phyloP scores from a whole-genome alignment of 495 filamentous ascomycete genomes.

The Cladorrhinum samala region DNA sequence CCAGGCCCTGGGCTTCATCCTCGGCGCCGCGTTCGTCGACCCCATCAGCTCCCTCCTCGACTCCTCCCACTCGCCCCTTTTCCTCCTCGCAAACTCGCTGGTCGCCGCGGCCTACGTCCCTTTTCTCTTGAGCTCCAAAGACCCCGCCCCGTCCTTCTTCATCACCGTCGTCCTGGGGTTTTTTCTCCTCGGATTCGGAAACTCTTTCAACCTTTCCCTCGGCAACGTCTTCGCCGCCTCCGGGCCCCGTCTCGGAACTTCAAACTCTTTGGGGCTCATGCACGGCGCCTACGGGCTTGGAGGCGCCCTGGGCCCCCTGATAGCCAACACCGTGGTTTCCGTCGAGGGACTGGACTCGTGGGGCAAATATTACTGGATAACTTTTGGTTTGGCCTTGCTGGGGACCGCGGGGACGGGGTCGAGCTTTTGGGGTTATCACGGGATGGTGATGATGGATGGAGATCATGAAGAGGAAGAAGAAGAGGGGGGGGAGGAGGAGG shows the following conservation, averaged over 20 bases:
- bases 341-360: conserved; percentile 40
- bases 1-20: conserved; percentile 71
- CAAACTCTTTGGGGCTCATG: conserved; percentile 54
- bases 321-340: conserved; percentile 60
- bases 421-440: conserved; percentile 53
- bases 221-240: conserved; percentile 72
- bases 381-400: conserved; percentile 43
- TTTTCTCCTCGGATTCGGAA: conserved; percentile 61
- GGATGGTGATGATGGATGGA: no score
- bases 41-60: conserved; percentile 32
- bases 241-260: conserved; percentile 60
- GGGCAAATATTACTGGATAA: conserved; percentile 56
- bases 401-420: conserved; percentile 46
- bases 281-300: conserved; percentile 73
- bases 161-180: conserved; percentile 57
- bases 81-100: conserved; percentile 51
- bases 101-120: conserved; percentile 51
- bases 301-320: conserved; percentile 60
- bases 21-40: conserved; percentile 60
- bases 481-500: conserved; percentile 17
- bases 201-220: conserved; percentile 60
- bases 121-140: conserved; percentile 53
- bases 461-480: neutral
- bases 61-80: conserved; percentile 55
- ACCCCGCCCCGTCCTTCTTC: no score